Base-by-base conservation (phyloP, 164 flowering plant genomes). In the Santalum album region DNA sequence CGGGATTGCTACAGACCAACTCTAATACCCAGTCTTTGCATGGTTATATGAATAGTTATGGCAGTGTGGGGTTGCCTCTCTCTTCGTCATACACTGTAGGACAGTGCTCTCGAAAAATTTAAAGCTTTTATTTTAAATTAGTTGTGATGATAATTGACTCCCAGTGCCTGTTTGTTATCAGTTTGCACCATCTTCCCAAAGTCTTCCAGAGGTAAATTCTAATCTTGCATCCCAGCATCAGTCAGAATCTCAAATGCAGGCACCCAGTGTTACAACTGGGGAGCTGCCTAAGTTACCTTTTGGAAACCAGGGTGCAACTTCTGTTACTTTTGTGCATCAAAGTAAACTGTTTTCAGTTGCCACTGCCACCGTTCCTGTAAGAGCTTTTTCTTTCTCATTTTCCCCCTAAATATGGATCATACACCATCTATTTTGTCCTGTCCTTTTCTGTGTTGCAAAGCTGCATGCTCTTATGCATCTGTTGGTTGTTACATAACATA, bases 1-100 rank as follows among this genome's bases (percentile, higher is more conserved):
- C 83, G 47, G 72, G 65, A 29, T 29, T 29, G 34, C 36, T 65
- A 3, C 89, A 69, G 55, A 63, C 74, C 51, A 84, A 75, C 62
- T 82, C 72, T 55, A 58, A 56, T 53, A 58, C 58, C 15, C 82
- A 79, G 26, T 61, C 72, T 21, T 40, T 65, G 7, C 68, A 53
- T 58, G 69, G 42, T 61, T 77, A 69, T 66, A 47, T 71, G 65
- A 72, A 77, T 56, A 78, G 75, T 21, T 51, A 74, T 35, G 82
- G 75, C 54, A 75, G 80, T 47, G 56, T 70, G 25, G 96, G 95
- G 61, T 55, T 68, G 63, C 72, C 84, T 21, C 56, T 63, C 24
- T 75, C 87, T 29, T 78, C 96, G 21, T 65, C 88, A 25, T 86
- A 87, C 58, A 75, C 82, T 26, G 97, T 90, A 71, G 72, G 90